Evolutionary conservation across 2,329 filamentous ascomycete species (phyloP), one percentile per base, ranked within the genome.

Genomic region (Aspergillus sp.): DNA sequence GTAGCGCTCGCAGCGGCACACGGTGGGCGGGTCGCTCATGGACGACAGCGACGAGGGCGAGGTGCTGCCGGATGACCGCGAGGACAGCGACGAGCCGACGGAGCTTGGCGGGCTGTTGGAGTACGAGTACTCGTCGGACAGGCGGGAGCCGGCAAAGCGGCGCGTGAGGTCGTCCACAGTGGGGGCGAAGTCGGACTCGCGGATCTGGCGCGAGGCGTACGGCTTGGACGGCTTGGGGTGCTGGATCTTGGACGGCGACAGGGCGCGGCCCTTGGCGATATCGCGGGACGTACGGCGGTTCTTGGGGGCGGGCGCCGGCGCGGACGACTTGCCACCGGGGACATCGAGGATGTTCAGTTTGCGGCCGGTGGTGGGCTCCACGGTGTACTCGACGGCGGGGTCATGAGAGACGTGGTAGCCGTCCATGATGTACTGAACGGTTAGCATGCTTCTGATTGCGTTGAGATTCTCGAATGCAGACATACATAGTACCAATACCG

Each of bases 321-420:
- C 60, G 30, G 78, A 76, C 60, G 65, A 71, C 61, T 76, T 76
- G 60, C 75, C 74, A 53, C 79, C 76, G 72, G 91, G 89, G 56
- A 96, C 89, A 74, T 97, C 92, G 74, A 99, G 90, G 76, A 96
- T 90, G 84, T 99, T 99, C 66, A 99, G 83, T 76, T 92, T 90
- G 74, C 94, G 93, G 78, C 92, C 90, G 52, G 94, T 97, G 73
- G 92, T 97, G 71, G 93, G 92, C 82, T 99, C 94, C 62, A 89
- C 87, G 70, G 89, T 95, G 70, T 88, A 93, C 68, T 88, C 81
- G 73, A 91, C 87, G 73, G 89, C 89, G 63, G 93, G 92, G 79
- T 97, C 94, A 82, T 97, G 93, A 57, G 92, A 92, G 73, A 95
- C 88, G 75, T 96, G 92, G 85, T 96, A 96, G 65, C 94, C 94